These are phyloP conservation scores for Postia placenta DNA, from an alignment of 768 basidiomycete genomes.

Conservation along the genomic window DNA sequence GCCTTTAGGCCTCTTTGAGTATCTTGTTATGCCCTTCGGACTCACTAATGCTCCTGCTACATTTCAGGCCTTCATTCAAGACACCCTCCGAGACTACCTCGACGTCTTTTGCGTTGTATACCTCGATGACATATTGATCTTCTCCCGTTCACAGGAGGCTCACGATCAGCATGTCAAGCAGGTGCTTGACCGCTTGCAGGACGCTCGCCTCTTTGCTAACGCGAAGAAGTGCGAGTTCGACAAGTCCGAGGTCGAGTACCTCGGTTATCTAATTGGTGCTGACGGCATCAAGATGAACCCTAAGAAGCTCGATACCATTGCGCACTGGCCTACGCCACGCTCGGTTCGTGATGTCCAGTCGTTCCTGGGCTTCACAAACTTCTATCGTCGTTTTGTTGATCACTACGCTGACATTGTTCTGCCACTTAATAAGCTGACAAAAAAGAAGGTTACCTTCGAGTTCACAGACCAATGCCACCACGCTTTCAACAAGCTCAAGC, in stretches of 20 bases:
- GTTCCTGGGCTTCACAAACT: slow-evolving; percentile 28
- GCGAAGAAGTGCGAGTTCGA: slow-evolving; percentile 32
- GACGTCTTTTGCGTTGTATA: slow-evolving; percentile 20
- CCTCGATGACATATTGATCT: slow-evolving; percentile 17
- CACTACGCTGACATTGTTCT: slow-evolving; percentile 28
- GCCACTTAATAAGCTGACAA: slow-evolving; percentile 24
- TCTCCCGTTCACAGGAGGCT: slow-evolving; percentile 8
- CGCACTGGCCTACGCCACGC: slow-evolving; percentile 23
- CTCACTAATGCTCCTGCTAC: slow-evolving; percentile 18
- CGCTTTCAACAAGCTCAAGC: slow-evolving; percentile 26
- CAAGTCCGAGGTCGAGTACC: slow-evolving; percentile 30
- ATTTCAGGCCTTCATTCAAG: slow-evolving; percentile 15
- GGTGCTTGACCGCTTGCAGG: slow-evolving; percentile 22
- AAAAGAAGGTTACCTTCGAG: slow-evolving; percentile 19
- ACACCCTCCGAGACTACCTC: slow-evolving; percentile 10
- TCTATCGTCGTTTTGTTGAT: slow-evolving; percentile 27
- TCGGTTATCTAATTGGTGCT: slow-evolving; percentile 32
- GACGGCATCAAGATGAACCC: slow-evolving; percentile 32
- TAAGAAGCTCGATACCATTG: slow-evolving; percentile 30
- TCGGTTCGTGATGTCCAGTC: slow-evolving; percentile 25
- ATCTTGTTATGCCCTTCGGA: slow-evolving; percentile 29
- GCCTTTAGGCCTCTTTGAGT: slow-evolving; percentile 30
- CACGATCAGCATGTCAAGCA: slow-evolving; percentile 12
- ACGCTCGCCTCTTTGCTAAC: slow-evolving; percentile 24
- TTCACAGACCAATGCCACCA: slow-evolving; percentile 12